A percentile compares a stretch with the other conserved stretches of the same genome.
These are phyloP conservation scores for Antitrichia curtipendula DNA, from an alignment of 225 moss, liverwort and hornwort genomes.

Conservation along the genomic window DNA sequence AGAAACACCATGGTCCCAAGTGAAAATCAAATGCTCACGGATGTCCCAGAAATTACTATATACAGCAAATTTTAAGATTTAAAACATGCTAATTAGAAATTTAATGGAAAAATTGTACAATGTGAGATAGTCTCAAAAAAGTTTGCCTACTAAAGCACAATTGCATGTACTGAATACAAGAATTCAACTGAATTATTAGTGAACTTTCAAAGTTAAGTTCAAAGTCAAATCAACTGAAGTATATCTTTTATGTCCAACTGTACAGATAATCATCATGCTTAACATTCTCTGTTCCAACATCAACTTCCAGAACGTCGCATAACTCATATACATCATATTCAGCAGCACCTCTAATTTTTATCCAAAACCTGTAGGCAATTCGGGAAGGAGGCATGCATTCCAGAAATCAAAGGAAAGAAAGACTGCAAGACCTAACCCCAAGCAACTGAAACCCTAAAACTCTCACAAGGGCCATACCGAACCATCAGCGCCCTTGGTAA, in stretches of 20 bases:
- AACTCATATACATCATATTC: not conserved
- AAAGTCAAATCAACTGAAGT: not conserved
- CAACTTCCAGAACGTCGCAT: not conserved
- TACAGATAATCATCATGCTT: not conserved
- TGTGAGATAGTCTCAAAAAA: too few relatives aligned
- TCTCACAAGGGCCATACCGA: slow-evolving; percentile 38
- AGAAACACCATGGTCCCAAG: not conserved
- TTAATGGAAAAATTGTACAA: not conserved
- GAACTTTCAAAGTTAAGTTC: not conserved
- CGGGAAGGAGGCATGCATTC: not conserved
- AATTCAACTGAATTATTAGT: not conserved
- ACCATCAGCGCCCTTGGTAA: slow-evolving; percentile 82
- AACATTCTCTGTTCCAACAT: not conserved
- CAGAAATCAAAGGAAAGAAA: not conserved
- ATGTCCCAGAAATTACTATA: not conserved
- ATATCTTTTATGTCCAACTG: not conserved
- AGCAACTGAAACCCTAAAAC: not conserved
- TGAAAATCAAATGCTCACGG: not conserved
- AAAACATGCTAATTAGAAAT: not conserved
- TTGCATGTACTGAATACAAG: not conserved
- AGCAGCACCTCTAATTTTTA: not conserved
- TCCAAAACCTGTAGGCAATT: not conserved
- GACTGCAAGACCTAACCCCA: not conserved
- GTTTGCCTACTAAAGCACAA: not conserved
- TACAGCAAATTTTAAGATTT: not conserved